Evolutionary conservation across 2,329 filamentous ascomycete genomes (phyloP), one percentile per base, ranked within the genome.

Genomic region (Trichoderma citrinoviride): DNA sequence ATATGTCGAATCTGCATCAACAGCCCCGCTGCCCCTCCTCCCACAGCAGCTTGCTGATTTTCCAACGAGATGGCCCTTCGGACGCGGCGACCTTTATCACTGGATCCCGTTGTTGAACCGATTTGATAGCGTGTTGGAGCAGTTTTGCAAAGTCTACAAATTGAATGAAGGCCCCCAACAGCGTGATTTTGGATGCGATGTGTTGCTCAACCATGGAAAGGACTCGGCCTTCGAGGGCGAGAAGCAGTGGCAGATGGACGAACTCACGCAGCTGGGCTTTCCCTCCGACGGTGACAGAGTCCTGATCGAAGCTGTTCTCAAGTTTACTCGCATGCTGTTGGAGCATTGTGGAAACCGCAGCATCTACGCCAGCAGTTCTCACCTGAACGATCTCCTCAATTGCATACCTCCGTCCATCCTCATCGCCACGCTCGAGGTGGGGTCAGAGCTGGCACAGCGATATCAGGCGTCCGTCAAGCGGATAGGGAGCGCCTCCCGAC

Each of bases 281-380:
- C 81, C 85, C 2, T 74, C 83, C 61, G 90, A 97, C 72, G 93
- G 91, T 70, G 95, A 99, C 76, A 83, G 88, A 70, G 82, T 90
- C 73, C 83, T 99, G 67, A 80, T 98, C 64, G 89, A 96, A 75
- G 83, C 86, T 33, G 84, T 98, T 61, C 82, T 99, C 66, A 83
- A 86, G 70, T 99, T 99, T 77, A 97, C 93, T 23, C 87, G 90
- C 67, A 85, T 96, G 76, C 83, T 99, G 33, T 80, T 98, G 58
- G 92, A 98, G 75, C 95, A 97, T 75, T 99, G 95, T 77, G 95
- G 94, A 66, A 99, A 99, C 74, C 85, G 96, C 70, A 97, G 93
- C 79, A 88, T 99, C 71, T 99, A 98, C 76, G 92, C 90, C 67
- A 99, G 95, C 81, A 98, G 94, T 75, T 84, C 89, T 69, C 91